Conservation (phyloP, 2,329 filamentous ascomycete genomes). For the Diaporthe nobilis region DNA sequence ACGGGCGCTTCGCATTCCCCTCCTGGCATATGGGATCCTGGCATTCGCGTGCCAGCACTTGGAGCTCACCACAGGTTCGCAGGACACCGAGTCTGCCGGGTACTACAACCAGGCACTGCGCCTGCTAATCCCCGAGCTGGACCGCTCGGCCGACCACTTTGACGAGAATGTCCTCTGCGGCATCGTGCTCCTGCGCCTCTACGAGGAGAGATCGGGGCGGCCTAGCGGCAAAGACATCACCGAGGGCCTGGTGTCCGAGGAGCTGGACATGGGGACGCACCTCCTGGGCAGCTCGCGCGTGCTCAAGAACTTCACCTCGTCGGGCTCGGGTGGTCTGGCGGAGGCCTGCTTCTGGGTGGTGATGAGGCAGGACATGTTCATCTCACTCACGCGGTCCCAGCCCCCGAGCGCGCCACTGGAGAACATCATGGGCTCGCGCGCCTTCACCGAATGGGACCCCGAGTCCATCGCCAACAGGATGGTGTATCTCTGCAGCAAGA, state of each 20-base stretch:
- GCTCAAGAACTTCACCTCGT: conserved; percentile 46
- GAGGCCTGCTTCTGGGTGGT: conserved; percentile 63
- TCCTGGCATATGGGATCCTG: conserved; percentile 52
- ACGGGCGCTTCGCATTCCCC: conserved; percentile 55
- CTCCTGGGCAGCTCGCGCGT: conserved; percentile 48
- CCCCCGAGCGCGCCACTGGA: conserved; percentile 54
- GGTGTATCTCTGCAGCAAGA: conserved; percentile 48
- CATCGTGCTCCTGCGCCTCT: conserved; percentile 54
- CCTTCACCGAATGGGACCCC: conserved; percentile 46
- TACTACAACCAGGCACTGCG: conserved; percentile 59
- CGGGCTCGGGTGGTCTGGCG: conserved; percentile 51
- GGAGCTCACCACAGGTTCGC: conserved; percentile 39
- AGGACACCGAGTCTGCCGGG: conserved; percentile 52
- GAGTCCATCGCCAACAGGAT: conserved; percentile 49
- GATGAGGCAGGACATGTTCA: conserved; percentile 63
- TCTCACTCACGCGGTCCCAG: conserved; percentile 57
- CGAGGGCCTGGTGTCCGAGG: conserved; percentile 39
- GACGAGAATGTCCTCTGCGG: conserved; percentile 57
- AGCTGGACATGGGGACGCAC: conserved; percentile 48
- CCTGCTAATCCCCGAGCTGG: conserved; percentile 55
- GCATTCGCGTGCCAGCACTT: conserved; percentile 48
- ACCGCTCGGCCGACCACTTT: conserved; percentile 51
- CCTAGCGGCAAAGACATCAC: conserved; percentile 45
- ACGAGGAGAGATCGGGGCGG: conserved; percentile 54
- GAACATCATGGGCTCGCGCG: conserved; percentile 49